Base-by-base conservation (phyloP, 2,329 filamentous ascomycete genomes). In the Pseudogymnoascus sp. region DNA sequence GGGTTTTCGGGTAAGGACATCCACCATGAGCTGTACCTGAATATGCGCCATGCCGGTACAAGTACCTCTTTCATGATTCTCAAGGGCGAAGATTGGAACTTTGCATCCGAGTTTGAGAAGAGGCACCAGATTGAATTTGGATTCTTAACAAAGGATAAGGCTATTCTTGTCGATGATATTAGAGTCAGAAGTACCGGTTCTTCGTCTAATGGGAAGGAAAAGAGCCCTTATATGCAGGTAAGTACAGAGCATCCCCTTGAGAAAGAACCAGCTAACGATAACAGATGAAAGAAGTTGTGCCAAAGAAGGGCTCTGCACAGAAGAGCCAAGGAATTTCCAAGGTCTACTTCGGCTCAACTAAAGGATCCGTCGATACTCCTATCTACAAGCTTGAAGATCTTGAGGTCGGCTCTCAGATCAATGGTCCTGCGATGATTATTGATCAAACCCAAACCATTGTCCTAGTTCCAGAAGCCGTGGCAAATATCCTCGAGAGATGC, bases 81-180 rank as follows among this genome's bases (percentile, higher is more conserved):
- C 68, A 89, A 88, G 74, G 78, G 74, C 26, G 84, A 83, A 3
- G 83, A 89, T 14, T 94, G 89, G 89, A 88, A 86, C 0, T 96
- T 92, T 74, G 90, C 87, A 4, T 82, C 86, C 66, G 91, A 90
- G 0, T 96, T 97, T 69, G 79, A 94, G 41, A 84, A 85, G 68
- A 90, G 95, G 69, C 92, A 96, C 70, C 86, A 90, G 49, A 91
- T 92, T 69, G 92, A 96, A 71, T 96, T 96, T 70, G 91, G 91
- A 0, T 96, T 96, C 71, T 93, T 89, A 0, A 78, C 96, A 1
- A 83, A 85, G 29, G 89, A 93, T 63, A 81, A 91, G 59, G 90
- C 96, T 67, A 89, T 96, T 63, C 90, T 96, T 35, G 81, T 96
- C 10, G 92, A 96, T 64, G 91, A 96, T 72, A 88, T 96, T 8